Evolutionary conservation across 805 yeast genomes (phyloP), one percentile per base, ranked within the genome.

Genomic region (Phaffomyces thermotolerans): DNA sequence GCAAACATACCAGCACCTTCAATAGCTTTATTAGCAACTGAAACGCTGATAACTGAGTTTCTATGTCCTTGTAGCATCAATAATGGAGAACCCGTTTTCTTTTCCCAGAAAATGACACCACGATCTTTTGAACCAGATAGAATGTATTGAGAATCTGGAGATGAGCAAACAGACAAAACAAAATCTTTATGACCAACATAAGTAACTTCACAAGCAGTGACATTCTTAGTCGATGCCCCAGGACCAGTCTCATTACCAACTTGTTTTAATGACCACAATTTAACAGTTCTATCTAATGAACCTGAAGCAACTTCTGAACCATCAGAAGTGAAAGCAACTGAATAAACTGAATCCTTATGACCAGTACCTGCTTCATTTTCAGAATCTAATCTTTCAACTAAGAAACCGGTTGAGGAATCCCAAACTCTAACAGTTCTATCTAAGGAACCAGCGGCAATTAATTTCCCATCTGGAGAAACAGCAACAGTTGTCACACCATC

Each of bases 401-500:
- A 69, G 70, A 84, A 84, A 2, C 96, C 96, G 23, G 95, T 84
- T 37, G 85, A 78, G 9, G 96, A 84, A 67, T 91, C 96, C 97
- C 98, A 91, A 39, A 93, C 95, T 50, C 98, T 77, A 41, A 93
- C 97, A 29, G 95, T 84, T 67, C 95, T 77, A 69, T 91, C 99
- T 52, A 91, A 76, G 31, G 95, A 85, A 40, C 99, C 99, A 15
- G 97, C 98, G 34, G 97, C 98, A 56, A 93, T 88, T 56, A 81
- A 78, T 54, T 82, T 79, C 34, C 97, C 96, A 64, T 91, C 95
- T 40, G 97, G 97, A 8, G 96, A 86, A 35, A 91, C 91, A 18
- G 97, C 96, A 37, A 91, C 97, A 0, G 99, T 91, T 44, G 99
- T 91, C 42, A 91, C 98, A 54, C 99, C 99, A 63, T 91, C 98